A percentile compares a stretch with the other conserved stretches of the same genome.
Evolutionary conservation across 768 basidiomycete species (phyloP).

Genomic region (Lactarius sanguifluus): DNA sequence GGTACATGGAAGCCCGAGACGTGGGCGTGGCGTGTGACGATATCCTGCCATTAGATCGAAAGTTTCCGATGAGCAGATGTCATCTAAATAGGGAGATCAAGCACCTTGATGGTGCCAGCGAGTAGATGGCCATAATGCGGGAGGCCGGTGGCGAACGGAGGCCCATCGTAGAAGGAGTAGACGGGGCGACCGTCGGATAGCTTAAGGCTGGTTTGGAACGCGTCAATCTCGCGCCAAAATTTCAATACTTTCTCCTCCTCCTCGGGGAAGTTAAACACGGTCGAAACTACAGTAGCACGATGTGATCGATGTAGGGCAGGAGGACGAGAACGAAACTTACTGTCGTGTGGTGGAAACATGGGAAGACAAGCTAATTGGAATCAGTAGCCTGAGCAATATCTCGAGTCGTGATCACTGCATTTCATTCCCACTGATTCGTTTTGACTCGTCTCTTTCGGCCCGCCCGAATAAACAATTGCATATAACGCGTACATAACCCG

Average conservation of each 20-base stretch:
- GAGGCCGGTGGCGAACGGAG: slow-evolving; percentile 94
- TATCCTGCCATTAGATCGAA: slow-evolving; percentile 61
- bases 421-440: neutral
- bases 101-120: slow-evolving; percentile 89
- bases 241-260: slow-evolving; percentile 88
- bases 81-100: slow-evolving; percentile 28
- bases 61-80: slow-evolving; percentile 13
- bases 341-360: slow-evolving; percentile 64
- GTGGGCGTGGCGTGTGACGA: slow-evolving; percentile 94
- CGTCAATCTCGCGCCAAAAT: slow-evolving; percentile 97
- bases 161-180: slow-evolving; percentile 96
- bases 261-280: slow-evolving; percentile 77
- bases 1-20: slow-evolving; percentile 90
- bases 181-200: slow-evolving; percentile 88
- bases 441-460: slow-evolving; percentile 6
- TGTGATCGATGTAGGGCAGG: slow-evolving; percentile 16
- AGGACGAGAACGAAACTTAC: slow-evolving; percentile 42
- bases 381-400: neutral
- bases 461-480: slow-evolving; percentile 8
- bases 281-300: slow-evolving; percentile 53
- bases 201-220: slow-evolving; percentile 92
- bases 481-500: slow-evolving; percentile 18
- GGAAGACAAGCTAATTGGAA: too few species aligned
- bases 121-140: slow-evolving; percentile 96
- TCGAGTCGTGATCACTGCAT: neutral